Percentiles rank a stretch among this genome's conserved stretches.
phyloP scores from a whole-genome alignment of 2,329 filamentous ascomycete genomes.

The Myrmaecium sp. region DNA sequence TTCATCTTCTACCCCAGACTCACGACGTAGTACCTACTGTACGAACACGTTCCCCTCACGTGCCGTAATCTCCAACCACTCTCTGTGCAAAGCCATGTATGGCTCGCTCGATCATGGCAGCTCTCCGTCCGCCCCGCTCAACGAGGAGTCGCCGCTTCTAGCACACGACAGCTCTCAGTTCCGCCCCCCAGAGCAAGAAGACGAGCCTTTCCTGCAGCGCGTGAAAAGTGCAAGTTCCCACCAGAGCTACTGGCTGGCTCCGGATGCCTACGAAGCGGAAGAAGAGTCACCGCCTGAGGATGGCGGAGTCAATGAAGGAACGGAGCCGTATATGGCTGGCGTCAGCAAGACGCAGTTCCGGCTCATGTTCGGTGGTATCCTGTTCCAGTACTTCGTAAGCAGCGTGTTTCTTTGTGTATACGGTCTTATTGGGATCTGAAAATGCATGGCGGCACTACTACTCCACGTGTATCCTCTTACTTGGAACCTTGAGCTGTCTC shows the following conservation, averaged over 20 bases:
- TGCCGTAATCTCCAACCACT: too few species aligned
- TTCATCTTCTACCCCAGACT: too few species aligned
- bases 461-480: neutral
- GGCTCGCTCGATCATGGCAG: too few species aligned
- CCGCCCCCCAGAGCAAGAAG: too few species aligned
- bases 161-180: too few species aligned
- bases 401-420: neutral
- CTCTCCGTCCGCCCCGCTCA: too few species aligned
- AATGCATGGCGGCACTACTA: neutral
- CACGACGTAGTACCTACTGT: too few species aligned
- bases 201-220: too few species aligned
- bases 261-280: conserved; percentile 8
- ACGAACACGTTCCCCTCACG: too few species aligned
- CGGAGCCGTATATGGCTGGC: conserved; percentile 12
- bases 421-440: neutral
- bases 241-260: conserved; percentile 11
- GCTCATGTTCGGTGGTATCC: conserved; percentile 20
- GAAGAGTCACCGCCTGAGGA: conserved; percentile 9
- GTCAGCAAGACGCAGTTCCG: conserved; percentile 17
- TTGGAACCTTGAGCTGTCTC: neutral
- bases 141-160: too few species aligned
- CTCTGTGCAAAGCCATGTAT: too few species aligned
- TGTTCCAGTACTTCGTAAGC: conserved; percentile 22
- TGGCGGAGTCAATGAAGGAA: conserved; percentile 11
- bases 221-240: conserved; percentile 11